A percentile compares a stretch with the other conserved stretches of the same genome.
Evolutionary conservation across 2,329 filamentous ascomycete species (phyloP).

Genomic region (Ceratocystis colombiana): DNA sequence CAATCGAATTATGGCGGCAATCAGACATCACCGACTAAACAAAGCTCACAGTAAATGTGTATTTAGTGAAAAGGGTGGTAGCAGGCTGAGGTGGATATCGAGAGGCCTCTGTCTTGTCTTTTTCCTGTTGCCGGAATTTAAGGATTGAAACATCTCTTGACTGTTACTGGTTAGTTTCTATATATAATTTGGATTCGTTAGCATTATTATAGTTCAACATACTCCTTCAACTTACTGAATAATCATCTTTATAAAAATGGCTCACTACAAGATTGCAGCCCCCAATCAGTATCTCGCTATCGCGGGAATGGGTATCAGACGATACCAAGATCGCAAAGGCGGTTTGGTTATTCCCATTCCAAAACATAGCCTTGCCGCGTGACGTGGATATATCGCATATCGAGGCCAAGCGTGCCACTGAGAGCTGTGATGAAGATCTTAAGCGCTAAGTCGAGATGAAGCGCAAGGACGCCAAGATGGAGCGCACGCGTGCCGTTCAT

Average conservation of each 20-base stretch:
- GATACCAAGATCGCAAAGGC: slow-evolving; percentile 67
- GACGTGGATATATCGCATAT: slow-evolving; percentile 69
- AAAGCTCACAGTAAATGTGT: too few species aligned
- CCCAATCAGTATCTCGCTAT: slow-evolving; percentile 81
- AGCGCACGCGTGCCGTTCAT: slow-evolving; percentile 64
- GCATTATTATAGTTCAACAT: too few species aligned
- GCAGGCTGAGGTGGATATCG: neutral
- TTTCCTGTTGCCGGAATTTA: too few species aligned
- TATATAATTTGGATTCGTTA: slow-evolving; percentile 12
- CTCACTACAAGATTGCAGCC: slow-evolving; percentile 56
- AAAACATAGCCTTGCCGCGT: slow-evolving; percentile 60
- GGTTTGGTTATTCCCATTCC: slow-evolving; percentile 59
- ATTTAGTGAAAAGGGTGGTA: too few species aligned
- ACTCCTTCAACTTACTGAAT: neutral
- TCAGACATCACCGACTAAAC: too few species aligned
- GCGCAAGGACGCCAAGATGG: slow-evolving; percentile 68
- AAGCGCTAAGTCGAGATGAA: slow-evolving; percentile 68
- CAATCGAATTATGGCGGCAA: too few species aligned
- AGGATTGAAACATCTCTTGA: too few species aligned
- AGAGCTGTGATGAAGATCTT: slow-evolving; percentile 68
- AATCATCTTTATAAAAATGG: slow-evolving; percentile 35
- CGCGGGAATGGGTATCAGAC: slow-evolving; percentile 65
- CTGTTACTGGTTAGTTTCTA: neutral
- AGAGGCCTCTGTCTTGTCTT: neutral
- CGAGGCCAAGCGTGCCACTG: slow-evolving; percentile 59